Percentiles rank a stretch among this genome's conserved stretches.
These are phyloP conservation scores for Naegleria lovaniensis DNA, from an alignment of 208 protist genomes.

Conservation along the genomic window DNA sequence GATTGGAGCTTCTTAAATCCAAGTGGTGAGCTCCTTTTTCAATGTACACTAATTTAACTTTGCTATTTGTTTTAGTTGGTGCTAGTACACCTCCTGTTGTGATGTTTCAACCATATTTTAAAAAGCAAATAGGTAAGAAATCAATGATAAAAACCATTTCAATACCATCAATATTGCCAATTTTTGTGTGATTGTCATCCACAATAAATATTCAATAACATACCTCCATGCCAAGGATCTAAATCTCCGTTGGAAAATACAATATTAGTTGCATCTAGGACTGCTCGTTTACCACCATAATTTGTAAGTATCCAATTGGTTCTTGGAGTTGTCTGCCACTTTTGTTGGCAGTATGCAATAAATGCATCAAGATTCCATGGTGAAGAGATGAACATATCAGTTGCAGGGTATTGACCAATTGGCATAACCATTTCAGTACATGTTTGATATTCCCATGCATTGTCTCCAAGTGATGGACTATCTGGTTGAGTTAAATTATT, in stretches of 20 bases:
- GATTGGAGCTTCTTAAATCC: conserved; percentile 57
- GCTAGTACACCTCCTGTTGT: neutral
- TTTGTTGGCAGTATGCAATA: conserved; percentile 35
- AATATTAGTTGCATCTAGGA: conserved; percentile 53
- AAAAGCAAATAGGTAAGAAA: too few relatives aligned
- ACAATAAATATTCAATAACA: too few relatives aligned
- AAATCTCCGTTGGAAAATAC: conserved; percentile 68
- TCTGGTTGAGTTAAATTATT: conserved; percentile 36
- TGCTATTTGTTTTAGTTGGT: neutral
- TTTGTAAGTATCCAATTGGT: conserved; percentile 22
- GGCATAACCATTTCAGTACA: conserved; percentile 59
- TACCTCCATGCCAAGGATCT: conserved; percentile 61
- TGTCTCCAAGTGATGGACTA: conserved; percentile 24
- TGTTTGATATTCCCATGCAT: conserved; percentile 55
- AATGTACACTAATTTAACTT: conserved; percentile 29
- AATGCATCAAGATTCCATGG: conserved; percentile 35
- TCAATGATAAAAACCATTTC: too few relatives aligned
- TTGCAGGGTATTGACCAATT: conserved; percentile 45
- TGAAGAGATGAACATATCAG: conserved; percentile 48
- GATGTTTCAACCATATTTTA: too few relatives aligned
- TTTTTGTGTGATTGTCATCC: too few relatives aligned
- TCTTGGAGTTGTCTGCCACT: conserved; percentile 37
- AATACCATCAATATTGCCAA: too few relatives aligned
- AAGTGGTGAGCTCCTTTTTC: conserved; percentile 63
- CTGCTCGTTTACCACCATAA: conserved; percentile 37